Base-by-base conservation (phyloP, 805 yeast species). In the Lipomyces spencermartinsiae region DNA sequence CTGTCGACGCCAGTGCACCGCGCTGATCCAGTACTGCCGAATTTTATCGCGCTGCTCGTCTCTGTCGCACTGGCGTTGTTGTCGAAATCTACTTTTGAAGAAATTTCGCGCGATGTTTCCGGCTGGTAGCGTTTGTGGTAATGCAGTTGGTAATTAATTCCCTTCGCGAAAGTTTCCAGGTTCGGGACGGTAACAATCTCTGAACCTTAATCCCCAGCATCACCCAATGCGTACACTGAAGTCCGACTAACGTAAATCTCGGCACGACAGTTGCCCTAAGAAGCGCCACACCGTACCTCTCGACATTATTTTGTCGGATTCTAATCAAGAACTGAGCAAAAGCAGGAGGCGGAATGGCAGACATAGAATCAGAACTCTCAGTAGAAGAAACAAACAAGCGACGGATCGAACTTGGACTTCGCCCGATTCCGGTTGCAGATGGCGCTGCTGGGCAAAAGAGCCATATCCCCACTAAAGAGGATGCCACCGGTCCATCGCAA, bases 361-460 rank as follows among this genome's bases (percentile, higher is more conserved):
- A 66, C 22, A 65, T 54, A 59, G 65, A 61, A n/a, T 54, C 65
- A 12, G 16, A 25, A 6, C 39, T 68, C 12, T 78, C 82, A 5
- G 57, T 88, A 0, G 87, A 84, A 66, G 90, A 87, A 67, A 88
- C 91, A 0, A 87, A 88, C 73, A 79, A 77, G 71, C 78, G 86
- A 7, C 77, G 92, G 31, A 69, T 78, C 6, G 81, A 84, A 12
- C 73, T 86, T 10, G 91, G 91, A 0, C 78, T 88, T 64, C 82
- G 83, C 49, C 87, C 89, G 0, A 82, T 86, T 19, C 83, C 82
- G 10, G 68, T 66, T 9, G 64, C 65, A 4, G 33, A 63, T 34
- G 61, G 61, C 22, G 35, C 16, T 8, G 14, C 53, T 7, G 12
- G 58, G 2, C 5, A 63, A n/a, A 22, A 34, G 5, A 25, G 61